phyloP scores from a whole-genome alignment of 192 early-diverging fungal genomes.

The Diversispora epigaea region DNA sequence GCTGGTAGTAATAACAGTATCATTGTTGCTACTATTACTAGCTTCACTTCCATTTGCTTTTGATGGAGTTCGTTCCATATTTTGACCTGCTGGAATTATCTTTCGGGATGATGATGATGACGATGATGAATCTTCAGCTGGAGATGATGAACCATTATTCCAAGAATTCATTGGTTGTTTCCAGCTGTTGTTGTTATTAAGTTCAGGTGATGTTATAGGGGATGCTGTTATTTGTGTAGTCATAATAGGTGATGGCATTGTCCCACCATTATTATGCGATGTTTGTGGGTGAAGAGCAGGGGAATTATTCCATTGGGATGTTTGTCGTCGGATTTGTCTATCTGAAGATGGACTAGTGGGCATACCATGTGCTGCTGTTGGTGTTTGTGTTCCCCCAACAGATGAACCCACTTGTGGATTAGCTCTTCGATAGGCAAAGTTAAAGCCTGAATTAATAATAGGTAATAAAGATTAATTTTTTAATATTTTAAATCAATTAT shows the following conservation, averaged over 20 bases:
- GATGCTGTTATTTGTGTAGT: conserved; percentile 11
- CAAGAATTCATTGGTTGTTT: neutral
- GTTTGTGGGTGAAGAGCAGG: conserved; percentile 6
- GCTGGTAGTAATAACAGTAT: neutral
- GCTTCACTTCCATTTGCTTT: neutral
- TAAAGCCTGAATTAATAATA: conserved; percentile 43
- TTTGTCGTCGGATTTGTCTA: neutral
- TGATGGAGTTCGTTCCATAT: neutral
- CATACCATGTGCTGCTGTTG: neutral
- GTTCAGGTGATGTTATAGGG: neutral
- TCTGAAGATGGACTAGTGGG: neutral
- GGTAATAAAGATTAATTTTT: neutral
- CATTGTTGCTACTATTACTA: neutral
- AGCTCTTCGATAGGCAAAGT: conserved; percentile 56
- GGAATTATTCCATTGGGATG: conserved; percentile 6
- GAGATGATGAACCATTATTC: neutral
- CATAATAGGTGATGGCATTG: conserved; percentile 3
- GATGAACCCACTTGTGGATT: conserved; percentile 6
- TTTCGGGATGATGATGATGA: conserved; percentile 3
- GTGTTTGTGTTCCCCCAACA: neutral
- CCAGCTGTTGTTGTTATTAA: neutral
- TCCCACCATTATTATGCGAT: neutral
- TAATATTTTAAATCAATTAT: neutral
- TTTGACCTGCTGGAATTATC: neutral
- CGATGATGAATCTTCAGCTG: conserved; percentile 3